These are phyloP conservation scores for Carallia pectinifolia DNA, from an alignment of 345 rosid genomes.

Conservation along the genomic window DNA sequence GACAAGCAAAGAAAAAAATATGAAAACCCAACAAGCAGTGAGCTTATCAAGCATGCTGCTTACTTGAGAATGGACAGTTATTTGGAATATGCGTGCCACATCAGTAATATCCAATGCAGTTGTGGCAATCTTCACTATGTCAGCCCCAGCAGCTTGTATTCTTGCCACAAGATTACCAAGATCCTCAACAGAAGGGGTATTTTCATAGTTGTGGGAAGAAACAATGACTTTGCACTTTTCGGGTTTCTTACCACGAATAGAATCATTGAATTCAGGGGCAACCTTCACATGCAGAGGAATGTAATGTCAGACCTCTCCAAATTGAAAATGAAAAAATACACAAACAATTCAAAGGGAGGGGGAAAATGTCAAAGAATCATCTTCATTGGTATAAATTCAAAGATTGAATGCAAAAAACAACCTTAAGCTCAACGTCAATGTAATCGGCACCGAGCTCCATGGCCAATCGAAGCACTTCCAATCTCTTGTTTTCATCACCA, in stretches of 20 bases:
- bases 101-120: slow-evolving; percentile 84
- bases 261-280: slow-evolving; percentile 61
- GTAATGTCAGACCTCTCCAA: too few species aligned
- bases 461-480: slow-evolving; percentile 68
- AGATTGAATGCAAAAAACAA: slow-evolving; percentile 18
- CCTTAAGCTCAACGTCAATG: slow-evolving; percentile 94
- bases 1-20: background rate
- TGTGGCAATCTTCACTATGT: slow-evolving; percentile 89
- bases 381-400: too few species aligned
- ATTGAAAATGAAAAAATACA: too few species aligned
- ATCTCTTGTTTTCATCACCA: slow-evolving; percentile 70
- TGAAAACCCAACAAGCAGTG: background rate
- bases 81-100: slow-evolving; percentile 82
- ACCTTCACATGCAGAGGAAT: slow-evolving; percentile 41
- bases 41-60: slow-evolving; percentile 35
- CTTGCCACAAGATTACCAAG: slow-evolving; percentile 70
- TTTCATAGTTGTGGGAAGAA: slow-evolving; percentile 85
- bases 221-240: slow-evolving; percentile 69
- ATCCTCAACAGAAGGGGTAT: slow-evolving; percentile 78
- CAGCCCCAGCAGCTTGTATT: slow-evolving; percentile 78
- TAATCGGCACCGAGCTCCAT: slow-evolving; percentile 95
- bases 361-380: background rate
- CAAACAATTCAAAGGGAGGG: background rate
- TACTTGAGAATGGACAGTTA: slow-evolving; percentile 80
- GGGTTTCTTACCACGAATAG: slow-evolving; percentile 60